Evolutionary conservation across 83 land plant genomes (phyloP), one percentile per base, ranked within the genome.

Genomic region (Diphasiastrum complanatum): DNA sequence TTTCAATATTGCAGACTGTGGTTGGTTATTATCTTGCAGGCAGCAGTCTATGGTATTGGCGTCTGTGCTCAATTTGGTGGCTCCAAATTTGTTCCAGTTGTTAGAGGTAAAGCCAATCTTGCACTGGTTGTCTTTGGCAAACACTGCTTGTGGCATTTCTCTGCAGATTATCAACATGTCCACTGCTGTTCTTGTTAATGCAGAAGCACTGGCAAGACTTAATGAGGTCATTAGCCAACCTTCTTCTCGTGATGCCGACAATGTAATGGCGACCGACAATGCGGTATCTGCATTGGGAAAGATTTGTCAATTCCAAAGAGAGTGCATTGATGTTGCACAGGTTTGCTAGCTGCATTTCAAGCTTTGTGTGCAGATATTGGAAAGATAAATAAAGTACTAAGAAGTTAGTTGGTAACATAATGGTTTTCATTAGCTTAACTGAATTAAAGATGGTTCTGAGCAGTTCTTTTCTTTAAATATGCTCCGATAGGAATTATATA

Each of bases 51-150:
- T 79, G 98, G 98, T 11, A 63, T 92, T 75, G 98, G 98, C 51
- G 95, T 88, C 11, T 92, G 96, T 79, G 95, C 98, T n/a, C 91
- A 92, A 59, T 92, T 73, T 78, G 98, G 98, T 71, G 91, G 91
- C 27, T 45, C 91, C 55, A 77, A 69, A 20, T 88, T 88, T 72
- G 78, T 71, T 51, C 85, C 91, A 48, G 67, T 85, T 68, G 91
- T 92, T 57, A 80, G 91, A 73, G 97, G 97, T 91, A 74, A 32
- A 10, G 47, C 11, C 8, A 49, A 49, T 8, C 18, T 8, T 5
- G 23, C 52, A 14, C 30, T 12, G 43, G 19, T 25, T 60, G 12
- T 23, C 8, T 24, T 8, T 36, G 46, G 25, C 48, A 26, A 34
- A 26, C 6, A 25, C 5, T 45, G 37, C 24, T 28, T 38, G 4